Evolutionary conservation across 2,329 filamentous ascomycete species (phyloP).

Genomic region (Thielaviopsis punctulata): DNA sequence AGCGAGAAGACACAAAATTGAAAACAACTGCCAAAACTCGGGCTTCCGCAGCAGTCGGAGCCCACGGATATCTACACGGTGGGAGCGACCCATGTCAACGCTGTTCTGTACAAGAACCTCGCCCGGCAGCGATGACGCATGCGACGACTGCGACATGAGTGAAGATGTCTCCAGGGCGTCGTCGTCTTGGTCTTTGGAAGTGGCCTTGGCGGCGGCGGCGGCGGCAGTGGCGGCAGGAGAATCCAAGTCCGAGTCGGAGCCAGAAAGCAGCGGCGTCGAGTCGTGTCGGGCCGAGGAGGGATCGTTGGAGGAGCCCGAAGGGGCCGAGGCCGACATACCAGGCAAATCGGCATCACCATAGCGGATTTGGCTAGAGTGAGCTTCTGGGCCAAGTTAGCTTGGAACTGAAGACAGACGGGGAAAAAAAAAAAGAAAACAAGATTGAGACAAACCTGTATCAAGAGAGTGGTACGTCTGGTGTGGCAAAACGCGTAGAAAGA

Average conservation of each 20-base stretch:
- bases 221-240: constrained; percentile 14
- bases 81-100: constrained; percentile 57
- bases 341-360: constrained; percentile 18
- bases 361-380: constrained; percentile 12
- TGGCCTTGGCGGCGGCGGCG: constrained; percentile 18
- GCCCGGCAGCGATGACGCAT: constrained; percentile 33
- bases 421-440: not conserved
- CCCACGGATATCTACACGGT: constrained; percentile 81
- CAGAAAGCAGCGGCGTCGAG: not conserved
- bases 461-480: constrained; percentile 41
- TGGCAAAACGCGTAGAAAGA: constrained; percentile 66
- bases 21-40: constrained; percentile 85
- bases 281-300: not conserved
- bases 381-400: constrained; percentile 8
- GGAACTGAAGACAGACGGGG: not conserved
- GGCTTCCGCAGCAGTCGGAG: constrained; percentile 50
- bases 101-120: constrained; percentile 37
- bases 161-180: constrained; percentile 62
- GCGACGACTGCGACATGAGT: constrained; percentile 45
- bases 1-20: constrained; percentile 74
- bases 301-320: not conserved
- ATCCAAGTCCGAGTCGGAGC: not conserved
- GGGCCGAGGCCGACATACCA: constrained; percentile 38
- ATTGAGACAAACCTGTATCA: constrained; percentile 10
- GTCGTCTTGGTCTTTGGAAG: constrained; percentile 17